These are phyloP conservation scores for Mortierella sp. DNA, from an alignment of 371 early-diverging fungal genomes.

Conservation along the genomic window DNA sequence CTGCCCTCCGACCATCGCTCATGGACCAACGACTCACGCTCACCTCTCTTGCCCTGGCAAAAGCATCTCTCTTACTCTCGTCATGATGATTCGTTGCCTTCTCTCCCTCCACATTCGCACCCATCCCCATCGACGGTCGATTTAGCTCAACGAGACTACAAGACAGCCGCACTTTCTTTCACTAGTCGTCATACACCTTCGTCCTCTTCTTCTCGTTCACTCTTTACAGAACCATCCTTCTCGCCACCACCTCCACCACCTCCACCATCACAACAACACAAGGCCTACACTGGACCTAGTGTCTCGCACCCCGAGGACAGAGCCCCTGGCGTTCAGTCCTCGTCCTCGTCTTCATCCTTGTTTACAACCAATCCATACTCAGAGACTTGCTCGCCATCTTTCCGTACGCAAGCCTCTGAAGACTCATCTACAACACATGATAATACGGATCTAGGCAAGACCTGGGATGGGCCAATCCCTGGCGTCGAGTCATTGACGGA, in stretches of 20 bases:
- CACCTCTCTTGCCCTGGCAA: background rate
- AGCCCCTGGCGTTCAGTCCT: no score
- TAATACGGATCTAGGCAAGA: no score
- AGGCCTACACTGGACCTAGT: background rate
- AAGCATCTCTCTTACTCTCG: background rate
- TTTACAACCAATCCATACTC: no score
- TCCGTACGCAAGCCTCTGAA: no score
- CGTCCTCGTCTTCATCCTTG: no score
- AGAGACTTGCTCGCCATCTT: no score
- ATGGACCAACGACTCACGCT: background rate
- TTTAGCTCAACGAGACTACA: background rate
- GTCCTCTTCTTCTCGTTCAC: background rate
- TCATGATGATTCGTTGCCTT: background rate
- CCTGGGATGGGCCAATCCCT: no score
- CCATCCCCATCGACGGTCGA: background rate
- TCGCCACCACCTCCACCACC: background rate
- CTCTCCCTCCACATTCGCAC: no score
- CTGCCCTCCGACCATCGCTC: background rate
- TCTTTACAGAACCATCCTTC: background rate
- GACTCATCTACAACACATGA: no score
- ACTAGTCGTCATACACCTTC: background rate
- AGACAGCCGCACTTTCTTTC: background rate
- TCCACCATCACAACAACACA: background rate
- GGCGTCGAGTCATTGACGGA: no score
- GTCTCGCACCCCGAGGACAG: no score